These are phyloP conservation scores for Pseudogymnoascus sp. DNA, from an alignment of 2,329 filamentous ascomycete genomes.

Conservation along the genomic window DNA sequence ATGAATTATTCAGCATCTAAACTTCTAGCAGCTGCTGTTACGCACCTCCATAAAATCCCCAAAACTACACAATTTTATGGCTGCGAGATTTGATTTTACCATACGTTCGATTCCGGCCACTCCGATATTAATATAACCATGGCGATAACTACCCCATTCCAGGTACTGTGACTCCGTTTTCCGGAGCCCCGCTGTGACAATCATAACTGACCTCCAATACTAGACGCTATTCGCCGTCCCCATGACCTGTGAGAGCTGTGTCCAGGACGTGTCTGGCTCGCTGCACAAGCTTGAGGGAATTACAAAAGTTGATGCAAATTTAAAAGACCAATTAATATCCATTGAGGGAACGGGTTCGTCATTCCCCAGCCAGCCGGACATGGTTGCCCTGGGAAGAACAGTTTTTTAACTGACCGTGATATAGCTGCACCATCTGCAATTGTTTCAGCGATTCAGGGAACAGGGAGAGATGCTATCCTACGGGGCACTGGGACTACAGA, in stretches of 20 bases:
- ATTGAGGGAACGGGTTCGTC: conserved; percentile 71
- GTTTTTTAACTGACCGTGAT: not conserved
- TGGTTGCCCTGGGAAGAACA: not conserved
- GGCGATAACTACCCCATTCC: conserved; percentile 29
- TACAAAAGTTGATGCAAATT: conserved; percentile 70
- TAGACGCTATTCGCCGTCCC: conserved; percentile 93
- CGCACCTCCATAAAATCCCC: not conserved
- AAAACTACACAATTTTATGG: not conserved
- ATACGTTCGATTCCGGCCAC: not conserved
- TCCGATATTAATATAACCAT: conserved; percentile 17
- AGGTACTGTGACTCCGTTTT: conserved; percentile 21
- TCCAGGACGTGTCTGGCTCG: conserved; percentile 75
- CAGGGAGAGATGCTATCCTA: conserved; percentile 88
- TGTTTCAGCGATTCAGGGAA: conserved; percentile 78
- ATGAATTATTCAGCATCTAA: conserved; percentile 9
- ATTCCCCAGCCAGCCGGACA: conserved; percentile 12
- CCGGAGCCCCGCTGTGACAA: conserved; percentile 20
- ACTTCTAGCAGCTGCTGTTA: not conserved
- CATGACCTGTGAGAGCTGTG: conserved; percentile 82
- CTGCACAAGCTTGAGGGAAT: conserved; percentile 73
- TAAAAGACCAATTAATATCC: conserved; percentile 74
- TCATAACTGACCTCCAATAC: conserved; percentile 14
- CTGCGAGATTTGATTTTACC: not conserved
- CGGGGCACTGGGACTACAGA: conserved; percentile 80
- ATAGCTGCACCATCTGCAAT: conserved; percentile 79